Percentiles rank a stretch among this genome's conserved stretches.
These are phyloP conservation scores for Fomitopsis pinicola DNA, from an alignment of 1,284 basidiomycete species.

Conservation along the genomic window DNA sequence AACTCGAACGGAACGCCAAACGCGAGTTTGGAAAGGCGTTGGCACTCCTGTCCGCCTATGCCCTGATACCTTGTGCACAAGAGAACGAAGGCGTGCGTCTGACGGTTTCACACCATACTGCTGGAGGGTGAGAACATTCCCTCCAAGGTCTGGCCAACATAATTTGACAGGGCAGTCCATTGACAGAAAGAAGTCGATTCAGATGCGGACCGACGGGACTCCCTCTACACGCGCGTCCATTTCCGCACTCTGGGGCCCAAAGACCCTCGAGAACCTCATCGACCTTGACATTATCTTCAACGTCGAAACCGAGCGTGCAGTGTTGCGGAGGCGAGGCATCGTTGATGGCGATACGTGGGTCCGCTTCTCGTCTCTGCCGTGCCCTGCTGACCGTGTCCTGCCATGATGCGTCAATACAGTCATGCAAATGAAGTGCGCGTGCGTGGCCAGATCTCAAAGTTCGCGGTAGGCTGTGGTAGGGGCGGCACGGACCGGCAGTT, in stretches of 20 bases:
- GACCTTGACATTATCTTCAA: constrained; percentile 71
- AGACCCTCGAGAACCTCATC: constrained; percentile 70
- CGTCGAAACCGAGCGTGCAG: constrained; percentile 58
- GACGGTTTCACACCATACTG: constrained; percentile 69
- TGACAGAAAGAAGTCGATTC: constrained; percentile 63
- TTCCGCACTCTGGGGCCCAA: constrained; percentile 82
- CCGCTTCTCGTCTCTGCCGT: neutral
- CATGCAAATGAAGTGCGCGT: constrained; percentile 48
- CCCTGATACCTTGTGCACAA: constrained; percentile 72
- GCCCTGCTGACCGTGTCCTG: neutral
- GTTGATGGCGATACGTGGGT: constrained; percentile 22
- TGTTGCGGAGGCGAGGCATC: constrained; percentile 30
- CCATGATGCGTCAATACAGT: constrained; percentile 3
- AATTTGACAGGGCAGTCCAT: neutral
- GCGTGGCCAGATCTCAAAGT: constrained; percentile 78
- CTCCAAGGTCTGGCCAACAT: neutral
- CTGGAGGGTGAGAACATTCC: constrained; percentile 60
- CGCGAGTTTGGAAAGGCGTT: constrained; percentile 89
- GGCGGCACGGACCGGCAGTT: constrained; percentile 85
- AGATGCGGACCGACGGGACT: constrained; percentile 71
- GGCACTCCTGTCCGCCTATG: constrained; percentile 83
- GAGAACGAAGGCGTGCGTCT: constrained; percentile 63
- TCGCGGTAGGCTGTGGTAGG: constrained; percentile 67
- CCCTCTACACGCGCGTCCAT: constrained; percentile 64
- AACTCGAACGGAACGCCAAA: constrained; percentile 87